phyloP scores from a whole-genome alignment of 352 stramenopile species.

The Elongisporangium anandrum region DNA sequence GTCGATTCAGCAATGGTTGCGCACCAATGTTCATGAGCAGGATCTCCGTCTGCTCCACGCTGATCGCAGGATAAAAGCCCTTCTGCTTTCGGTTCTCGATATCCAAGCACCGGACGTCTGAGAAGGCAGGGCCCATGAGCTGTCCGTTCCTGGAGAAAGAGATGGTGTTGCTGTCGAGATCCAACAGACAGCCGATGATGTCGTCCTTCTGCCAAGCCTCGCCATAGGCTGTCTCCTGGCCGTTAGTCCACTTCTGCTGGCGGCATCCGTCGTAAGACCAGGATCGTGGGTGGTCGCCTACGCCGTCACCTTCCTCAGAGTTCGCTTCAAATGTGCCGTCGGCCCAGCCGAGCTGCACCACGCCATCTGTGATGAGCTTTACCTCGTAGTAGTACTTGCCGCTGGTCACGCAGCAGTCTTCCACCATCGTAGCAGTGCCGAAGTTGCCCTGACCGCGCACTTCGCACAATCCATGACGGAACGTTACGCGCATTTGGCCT shows the following conservation, averaged over 20 bases:
- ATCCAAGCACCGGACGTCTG: conserved; percentile 8
- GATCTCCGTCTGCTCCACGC: conserved; percentile 77
- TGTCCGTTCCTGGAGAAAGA: conserved; percentile 85
- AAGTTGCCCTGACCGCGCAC: conserved; percentile 74
- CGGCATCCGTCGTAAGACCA: conserved; percentile 90
- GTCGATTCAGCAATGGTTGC: conserved; percentile 57
- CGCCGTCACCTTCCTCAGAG: conserved; percentile 81
- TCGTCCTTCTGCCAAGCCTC: conserved; percentile 73
- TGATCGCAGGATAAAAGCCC: conserved; percentile 79
- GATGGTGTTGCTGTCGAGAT: conserved; percentile 67
- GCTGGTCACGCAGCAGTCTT: conserved; percentile 31
- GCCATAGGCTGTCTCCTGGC: conserved; percentile 61
- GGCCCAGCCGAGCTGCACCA: conserved; percentile 92
- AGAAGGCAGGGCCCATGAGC: conserved; percentile 56
- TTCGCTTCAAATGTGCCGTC: conserved; percentile 73
- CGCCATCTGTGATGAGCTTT: conserved; percentile 78
- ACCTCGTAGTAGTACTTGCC: conserved; percentile 92
- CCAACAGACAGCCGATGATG: conserved; percentile 85
- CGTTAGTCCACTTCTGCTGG: conserved; percentile 80
- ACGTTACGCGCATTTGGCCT: conserved; percentile 39
- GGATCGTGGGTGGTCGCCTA: conserved; percentile 86
- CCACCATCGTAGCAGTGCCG: conserved; percentile 54
- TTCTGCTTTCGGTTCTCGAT: conserved; percentile 9
- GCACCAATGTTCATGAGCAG: conserved; percentile 84
- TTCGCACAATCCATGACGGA: conserved; percentile 69